Base-by-base conservation (phyloP, 2,329 filamentous ascomycete genomes). In the Penicillium sp. region DNA sequence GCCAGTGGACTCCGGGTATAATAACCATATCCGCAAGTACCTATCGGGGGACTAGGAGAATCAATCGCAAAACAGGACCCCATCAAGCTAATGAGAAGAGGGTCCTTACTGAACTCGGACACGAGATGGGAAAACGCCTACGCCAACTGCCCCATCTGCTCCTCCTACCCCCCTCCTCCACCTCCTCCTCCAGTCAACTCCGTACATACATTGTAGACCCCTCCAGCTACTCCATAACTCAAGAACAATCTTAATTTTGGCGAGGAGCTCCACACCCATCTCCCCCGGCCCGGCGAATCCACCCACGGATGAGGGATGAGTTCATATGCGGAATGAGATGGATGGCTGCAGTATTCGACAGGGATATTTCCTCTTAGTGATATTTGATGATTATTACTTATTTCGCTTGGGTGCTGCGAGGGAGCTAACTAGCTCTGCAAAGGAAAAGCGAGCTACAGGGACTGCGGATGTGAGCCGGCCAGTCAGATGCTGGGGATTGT, bases 231-330 rank as follows among this genome's bases (percentile, higher is more conserved):
- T n/a, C n/a, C n/a, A n/a, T n/a, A n/a, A n/a, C n/a, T n/a, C n/a
- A n/a, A n/a, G n/a, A n/a, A n/a, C n/a, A n/a, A n/a, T 44, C 23
- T 29, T 44, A 44, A 29, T 18, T 44, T 44, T 44, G 40, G 40
- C 24, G 14, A 28, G 28, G 40, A 14, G 40, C 2, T n/a, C 16
- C 16, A 5, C 14, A 3, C 5, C 5, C 39, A 9, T 29, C 24
- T n/a, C 13, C 13, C 14, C 19, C 16, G n/a, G 3, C 33, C 14
- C 31, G 13, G 9, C 28, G 3, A 11, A 34, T 34, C 31, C 31
- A 3, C 33, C 33, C n/a, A n/a, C n/a, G 4, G 33, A 18, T n/a
- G n/a, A n/a, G n/a, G n/a, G n/a, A n/a, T n/a, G n/a, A 21, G 7
- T 23, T 24, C 19, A 10, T 23, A 26, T 44, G 23, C 24, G 10